Evolutionary conservation across 2,329 filamentous ascomycete genomes (phyloP), one percentile per base, ranked within the genome.

Genomic region (Phialophora macrospora): DNA sequence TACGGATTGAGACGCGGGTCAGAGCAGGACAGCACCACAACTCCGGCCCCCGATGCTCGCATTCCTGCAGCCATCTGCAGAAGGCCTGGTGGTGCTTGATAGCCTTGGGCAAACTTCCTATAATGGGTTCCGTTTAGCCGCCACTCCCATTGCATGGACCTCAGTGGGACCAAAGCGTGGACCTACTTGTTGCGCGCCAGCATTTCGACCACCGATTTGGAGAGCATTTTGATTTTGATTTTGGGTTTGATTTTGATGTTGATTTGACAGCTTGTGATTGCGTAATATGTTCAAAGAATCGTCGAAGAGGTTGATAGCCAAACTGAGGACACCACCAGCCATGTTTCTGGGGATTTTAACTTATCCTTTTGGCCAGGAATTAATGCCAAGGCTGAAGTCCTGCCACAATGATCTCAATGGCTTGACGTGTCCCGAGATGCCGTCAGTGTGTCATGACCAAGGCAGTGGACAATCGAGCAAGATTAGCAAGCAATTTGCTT

Each of bases 1-100:
- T 65, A 60, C 11, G 57, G 63, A 24, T 60, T 60, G 17, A 65
- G 30, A 28, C 56, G 56, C 12, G 63, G 63, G 22, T 65, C 63
- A 17, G 63, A 60, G 51, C 63, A 65, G 8, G 63, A 65, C 7
- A 65, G 34, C 26, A 65, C 63, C 9, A 65, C 63, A 9, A 65
- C 63, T 28, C 63, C 63, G 0, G 30, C 41, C 20, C 63, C 63
- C 0, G 57, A 44, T 22, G 63, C 30, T 44, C 63, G 46, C 49
- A 61, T 61, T 12, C 5, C 41, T n/a, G 48, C 48, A 2, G 56
- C 56, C 63, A 65, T 60, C 20, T 55, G n/a, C 30, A 22, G 28
- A 11, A 65, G 48, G 17, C 38, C 32, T 34, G 63, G 57, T 12
- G 63, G 63, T 41, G 63, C 28, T 41, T 65, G 63, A 55, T 65